Conservation (phyloP, 768 basidiomycete genomes). For the Tulasnella sp. region DNA sequence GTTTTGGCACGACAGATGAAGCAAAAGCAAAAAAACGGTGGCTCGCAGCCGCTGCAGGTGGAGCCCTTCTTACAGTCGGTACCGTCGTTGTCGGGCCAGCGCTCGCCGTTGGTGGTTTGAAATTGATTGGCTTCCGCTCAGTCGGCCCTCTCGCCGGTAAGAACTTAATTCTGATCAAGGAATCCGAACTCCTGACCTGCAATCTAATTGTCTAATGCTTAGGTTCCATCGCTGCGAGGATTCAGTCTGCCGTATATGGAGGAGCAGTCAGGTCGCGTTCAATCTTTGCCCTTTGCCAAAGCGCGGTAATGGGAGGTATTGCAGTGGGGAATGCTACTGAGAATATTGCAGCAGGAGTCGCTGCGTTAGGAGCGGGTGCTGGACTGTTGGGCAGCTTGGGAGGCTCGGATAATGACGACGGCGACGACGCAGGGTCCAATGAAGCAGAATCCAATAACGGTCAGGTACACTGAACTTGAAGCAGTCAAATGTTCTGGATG, state of each 20-base stretch:
- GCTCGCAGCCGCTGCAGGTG: not conserved
- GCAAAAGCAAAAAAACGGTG: not conserved
- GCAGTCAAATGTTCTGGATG: too few species aligned
- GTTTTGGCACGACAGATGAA: not conserved
- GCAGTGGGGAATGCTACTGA: not conserved
- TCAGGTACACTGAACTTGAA: too few species aligned
- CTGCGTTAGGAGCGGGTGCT: not conserved
- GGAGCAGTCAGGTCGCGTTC: not conserved
- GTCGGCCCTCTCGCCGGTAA: not conserved
- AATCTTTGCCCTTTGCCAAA: not conserved
- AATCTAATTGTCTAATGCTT: too few species aligned
- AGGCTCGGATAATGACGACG: too few species aligned
- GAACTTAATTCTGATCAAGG: too few species aligned
- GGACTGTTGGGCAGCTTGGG: not conserved
- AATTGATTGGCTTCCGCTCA: not conserved
- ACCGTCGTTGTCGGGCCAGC: not conserved
- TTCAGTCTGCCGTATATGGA: too few species aligned
- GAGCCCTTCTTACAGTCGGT: not conserved
- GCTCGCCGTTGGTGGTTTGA: not conserved
- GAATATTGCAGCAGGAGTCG: not conserved
- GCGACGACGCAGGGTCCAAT: too few species aligned
- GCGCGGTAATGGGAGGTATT: constrained; percentile 6
- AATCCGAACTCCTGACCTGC: too few species aligned
- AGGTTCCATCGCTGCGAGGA: not conserved
- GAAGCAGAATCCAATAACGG: too few species aligned